Conservation (phyloP, 495 filamentous ascomycete species). For the Letharia columbiana region DNA sequence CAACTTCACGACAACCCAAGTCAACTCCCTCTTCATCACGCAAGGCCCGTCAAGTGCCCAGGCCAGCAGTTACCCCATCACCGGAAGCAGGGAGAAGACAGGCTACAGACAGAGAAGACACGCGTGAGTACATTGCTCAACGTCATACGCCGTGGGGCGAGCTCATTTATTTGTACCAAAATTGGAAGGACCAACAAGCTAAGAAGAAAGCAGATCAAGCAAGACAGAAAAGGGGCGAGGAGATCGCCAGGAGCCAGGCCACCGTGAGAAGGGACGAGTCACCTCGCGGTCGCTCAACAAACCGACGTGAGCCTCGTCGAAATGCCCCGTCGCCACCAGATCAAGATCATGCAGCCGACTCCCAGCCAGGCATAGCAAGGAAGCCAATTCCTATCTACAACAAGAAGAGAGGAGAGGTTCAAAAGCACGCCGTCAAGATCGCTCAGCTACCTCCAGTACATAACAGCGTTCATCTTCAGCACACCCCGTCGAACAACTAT, state of each 20-base stretch:
- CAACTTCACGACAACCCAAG: neutral
- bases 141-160: slow-evolving; percentile 12
- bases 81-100: slow-evolving; percentile 6
- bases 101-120: slow-evolving; percentile 7
- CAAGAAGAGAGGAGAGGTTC: slow-evolving; percentile 10
- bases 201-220: slow-evolving; percentile 11
- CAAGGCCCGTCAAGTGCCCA: neutral
- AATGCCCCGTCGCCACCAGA: neutral
- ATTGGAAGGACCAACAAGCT: slow-evolving; percentile 1
- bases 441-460: slow-evolving; percentile 6
- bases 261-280: neutral
- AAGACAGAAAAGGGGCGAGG: slow-evolving; percentile 1
- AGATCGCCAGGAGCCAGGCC: neutral
- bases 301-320: neutral
- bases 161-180: slow-evolving; percentile 8
- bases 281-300: neutral
- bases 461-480: slow-evolving; percentile 11
- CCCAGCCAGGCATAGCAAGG: neutral
- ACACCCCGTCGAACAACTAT: slow-evolving; percentile 1
- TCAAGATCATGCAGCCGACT: neutral
- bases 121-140: slow-evolving; percentile 8
- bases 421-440: slow-evolving; percentile 13
- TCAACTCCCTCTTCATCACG: neutral
- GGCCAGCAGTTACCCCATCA: neutral
- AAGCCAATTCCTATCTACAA: slow-evolving; percentile 6